Conservation (phyloP, 1,284 basidiomycete species). For the Afroboletus lepidellus region DNA sequence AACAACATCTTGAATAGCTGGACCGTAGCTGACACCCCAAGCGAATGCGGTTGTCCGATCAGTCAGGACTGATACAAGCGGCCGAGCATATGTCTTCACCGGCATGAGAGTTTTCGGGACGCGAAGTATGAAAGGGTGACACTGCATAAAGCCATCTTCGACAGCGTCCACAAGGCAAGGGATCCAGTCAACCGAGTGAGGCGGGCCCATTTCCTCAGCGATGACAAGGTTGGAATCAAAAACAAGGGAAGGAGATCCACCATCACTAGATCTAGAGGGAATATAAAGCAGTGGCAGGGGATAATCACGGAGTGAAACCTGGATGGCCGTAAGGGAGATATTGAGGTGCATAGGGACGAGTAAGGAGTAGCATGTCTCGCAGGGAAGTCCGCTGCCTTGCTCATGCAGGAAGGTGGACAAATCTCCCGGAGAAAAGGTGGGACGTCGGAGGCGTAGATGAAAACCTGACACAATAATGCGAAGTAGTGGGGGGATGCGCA, state of each 20-base stretch:
- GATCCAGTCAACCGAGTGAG: slow-evolving; percentile 72
- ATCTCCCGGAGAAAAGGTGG: slow-evolving; percentile 58
- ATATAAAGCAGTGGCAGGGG: slow-evolving; percentile 69
- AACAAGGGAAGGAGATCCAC: slow-evolving; percentile 48
- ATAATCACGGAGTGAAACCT: slow-evolving; percentile 78
- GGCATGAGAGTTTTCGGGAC: slow-evolving; percentile 95
- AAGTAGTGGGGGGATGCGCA: slow-evolving; percentile 69
- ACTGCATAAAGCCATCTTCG: slow-evolving; percentile 52
- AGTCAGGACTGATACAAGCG: slow-evolving; percentile 67
- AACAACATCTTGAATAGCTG: slow-evolving; percentile 86
- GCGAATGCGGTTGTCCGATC: slow-evolving; percentile 72
- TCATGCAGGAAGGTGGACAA: slow-evolving; percentile 72
- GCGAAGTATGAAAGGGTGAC: slow-evolving; percentile 57
- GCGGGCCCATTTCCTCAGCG: slow-evolving; percentile 84
- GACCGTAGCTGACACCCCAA: slow-evolving; percentile 90
- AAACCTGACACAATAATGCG: slow-evolving; percentile 68
- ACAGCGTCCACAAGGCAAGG: slow-evolving; percentile 61
- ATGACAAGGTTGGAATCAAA: slow-evolving; percentile 85
- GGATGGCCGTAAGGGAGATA: slow-evolving; percentile 65
- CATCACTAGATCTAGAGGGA: slow-evolving; percentile 41
- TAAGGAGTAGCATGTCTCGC: slow-evolving; percentile 73
- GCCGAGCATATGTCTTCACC: slow-evolving; percentile 88
- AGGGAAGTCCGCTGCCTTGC: slow-evolving; percentile 71
- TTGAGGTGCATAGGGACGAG: slow-evolving; percentile 83
- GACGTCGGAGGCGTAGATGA: slow-evolving; percentile 56